Percentiles rank a stretch among this genome's conserved stretches.
phyloP scores from a whole-genome alignment of 2,329 filamentous ascomycete genomes.

The Ophiocordyceps sinensis region DNA sequence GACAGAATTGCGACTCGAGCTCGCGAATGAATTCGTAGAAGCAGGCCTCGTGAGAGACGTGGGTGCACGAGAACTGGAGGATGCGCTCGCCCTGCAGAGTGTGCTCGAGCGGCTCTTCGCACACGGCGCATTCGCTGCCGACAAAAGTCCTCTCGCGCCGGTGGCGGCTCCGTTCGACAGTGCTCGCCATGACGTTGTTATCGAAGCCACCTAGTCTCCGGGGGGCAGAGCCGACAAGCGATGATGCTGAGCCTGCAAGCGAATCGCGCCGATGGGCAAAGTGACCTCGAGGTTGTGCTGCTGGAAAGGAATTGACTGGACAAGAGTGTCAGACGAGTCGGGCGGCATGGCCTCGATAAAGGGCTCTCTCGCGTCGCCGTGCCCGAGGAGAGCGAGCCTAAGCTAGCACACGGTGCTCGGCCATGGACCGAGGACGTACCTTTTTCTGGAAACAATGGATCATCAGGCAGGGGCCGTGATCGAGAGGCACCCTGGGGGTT shows the following conservation, averaged over 20 bases:
- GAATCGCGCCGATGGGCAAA: constrained; percentile 16
- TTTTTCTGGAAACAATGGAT: constrained; percentile 24
- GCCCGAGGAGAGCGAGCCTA: neutral
- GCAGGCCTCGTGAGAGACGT: constrained; percentile 94
- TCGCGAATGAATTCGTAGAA: constrained; percentile 98
- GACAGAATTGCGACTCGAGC: constrained; percentile 86
- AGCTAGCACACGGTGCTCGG: neutral
- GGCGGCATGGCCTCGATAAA: neutral
- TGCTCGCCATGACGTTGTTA: constrained; percentile 29
- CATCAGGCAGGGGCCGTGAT: constrained; percentile 14
- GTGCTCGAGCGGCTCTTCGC: constrained; percentile 92
- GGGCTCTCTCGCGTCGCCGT: neutral
- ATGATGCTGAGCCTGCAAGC: constrained; percentile 18
- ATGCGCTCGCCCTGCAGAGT: constrained; percentile 88
- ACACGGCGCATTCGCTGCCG: constrained; percentile 86
- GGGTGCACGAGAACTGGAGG: constrained; percentile 88
- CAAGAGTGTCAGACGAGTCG: neutral
- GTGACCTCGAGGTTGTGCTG: constrained; percentile 10
- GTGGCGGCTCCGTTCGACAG: constrained; percentile 58
- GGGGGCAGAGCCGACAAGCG: constrained; percentile 15
- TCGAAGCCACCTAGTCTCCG: constrained; percentile 22
- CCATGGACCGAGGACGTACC: constrained; percentile 14
- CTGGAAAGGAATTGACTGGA: constrained; percentile 12
- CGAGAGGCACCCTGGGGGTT: constrained; percentile 11
- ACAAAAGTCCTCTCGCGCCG: constrained; percentile 90